Conservation (phyloP, 2,329 filamentous ascomycete species). For the Arthrocladium fulminans region DNA sequence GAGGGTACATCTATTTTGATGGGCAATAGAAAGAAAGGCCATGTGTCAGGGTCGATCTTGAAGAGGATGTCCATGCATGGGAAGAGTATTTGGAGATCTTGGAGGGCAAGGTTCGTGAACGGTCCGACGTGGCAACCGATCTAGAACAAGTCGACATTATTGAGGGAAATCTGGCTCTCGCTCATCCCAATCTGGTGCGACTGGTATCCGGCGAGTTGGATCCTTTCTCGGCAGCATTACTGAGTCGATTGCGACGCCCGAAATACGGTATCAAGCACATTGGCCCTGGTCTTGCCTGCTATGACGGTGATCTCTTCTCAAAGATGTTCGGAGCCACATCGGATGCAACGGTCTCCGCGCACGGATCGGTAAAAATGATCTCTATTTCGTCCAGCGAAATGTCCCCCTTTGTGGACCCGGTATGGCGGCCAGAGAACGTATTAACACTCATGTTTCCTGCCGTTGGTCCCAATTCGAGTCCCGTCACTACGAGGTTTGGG, state of each 20-base stretch:
- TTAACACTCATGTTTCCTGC: slow-evolving; percentile 1
- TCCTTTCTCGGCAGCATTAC: neutral
- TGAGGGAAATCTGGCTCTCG: neutral
- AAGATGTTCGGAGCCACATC: neutral
- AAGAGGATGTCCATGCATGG: neutral
- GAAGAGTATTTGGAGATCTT: neutral
- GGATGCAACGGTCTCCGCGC: neutral
- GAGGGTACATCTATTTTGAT: neutral
- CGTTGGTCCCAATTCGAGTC: neutral
- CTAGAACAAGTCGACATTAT: neutral
- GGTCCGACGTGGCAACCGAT: neutral
- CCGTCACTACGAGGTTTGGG: neutral
- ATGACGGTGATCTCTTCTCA: neutral
- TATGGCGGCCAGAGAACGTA: neutral
- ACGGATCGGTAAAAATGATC: neutral
- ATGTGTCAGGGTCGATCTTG: neutral
- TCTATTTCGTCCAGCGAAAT: neutral
- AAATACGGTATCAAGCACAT: slow-evolving; percentile 1
- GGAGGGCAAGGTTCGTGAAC: neutral
- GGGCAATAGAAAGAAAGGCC: neutral
- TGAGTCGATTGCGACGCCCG: neutral
- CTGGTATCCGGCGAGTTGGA: neutral
- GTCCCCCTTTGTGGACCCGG: neutral
- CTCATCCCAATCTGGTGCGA: neutral
- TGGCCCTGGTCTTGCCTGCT: neutral